A percentile compares a stretch with the other conserved stretches of the same genome.
Conservation (phyloP, 768 basidiomycete species). For the Clitopilus hobsonii region DNA sequence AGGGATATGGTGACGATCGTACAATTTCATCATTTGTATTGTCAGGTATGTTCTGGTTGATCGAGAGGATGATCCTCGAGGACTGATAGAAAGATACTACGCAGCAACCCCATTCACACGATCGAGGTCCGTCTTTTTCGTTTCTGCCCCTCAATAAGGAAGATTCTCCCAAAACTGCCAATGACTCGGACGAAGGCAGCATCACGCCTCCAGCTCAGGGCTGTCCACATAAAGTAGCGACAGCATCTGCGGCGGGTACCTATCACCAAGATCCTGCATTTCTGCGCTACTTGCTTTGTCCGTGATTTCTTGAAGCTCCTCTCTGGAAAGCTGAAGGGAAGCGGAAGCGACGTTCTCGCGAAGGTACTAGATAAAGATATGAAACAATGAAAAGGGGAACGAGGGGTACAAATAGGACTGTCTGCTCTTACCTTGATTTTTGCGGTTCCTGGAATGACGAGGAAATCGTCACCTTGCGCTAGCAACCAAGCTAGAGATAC, state of each 20-base stretch:
- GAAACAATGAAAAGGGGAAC: too few relatives aligned
- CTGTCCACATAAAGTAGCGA: slow-evolving; percentile 28
- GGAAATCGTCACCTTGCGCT: slow-evolving; percentile 34
- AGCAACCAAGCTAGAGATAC: slow-evolving; percentile 48
- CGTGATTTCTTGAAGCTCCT: background rate
- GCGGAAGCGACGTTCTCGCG: background rate
- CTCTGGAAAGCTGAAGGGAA: background rate
- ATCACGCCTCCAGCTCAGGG: slow-evolving; percentile 11
- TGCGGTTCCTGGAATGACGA: background rate
- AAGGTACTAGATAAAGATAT: background rate
- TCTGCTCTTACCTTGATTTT: background rate
- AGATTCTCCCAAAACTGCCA: too few relatives aligned
- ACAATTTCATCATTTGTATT: too few relatives aligned
- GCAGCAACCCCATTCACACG: too few relatives aligned
- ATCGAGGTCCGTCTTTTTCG: too few relatives aligned
- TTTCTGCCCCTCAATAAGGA: too few relatives aligned
- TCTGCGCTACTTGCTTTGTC: background rate
- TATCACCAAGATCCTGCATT: slow-evolving; percentile 13
- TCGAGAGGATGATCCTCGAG: too few relatives aligned
- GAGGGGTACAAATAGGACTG: slow-evolving; percentile 5
- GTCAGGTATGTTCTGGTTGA: too few relatives aligned
- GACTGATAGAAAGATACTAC: too few relatives aligned
- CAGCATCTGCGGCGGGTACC: slow-evolving; percentile 27
- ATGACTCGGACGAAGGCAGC: too few relatives aligned
- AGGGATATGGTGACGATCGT: too few relatives aligned